Evolutionary conservation across 2,329 filamentous ascomycete genomes (phyloP), one percentile per base, ranked within the genome.

Genomic region (Pestalotiopsis sp.): DNA sequence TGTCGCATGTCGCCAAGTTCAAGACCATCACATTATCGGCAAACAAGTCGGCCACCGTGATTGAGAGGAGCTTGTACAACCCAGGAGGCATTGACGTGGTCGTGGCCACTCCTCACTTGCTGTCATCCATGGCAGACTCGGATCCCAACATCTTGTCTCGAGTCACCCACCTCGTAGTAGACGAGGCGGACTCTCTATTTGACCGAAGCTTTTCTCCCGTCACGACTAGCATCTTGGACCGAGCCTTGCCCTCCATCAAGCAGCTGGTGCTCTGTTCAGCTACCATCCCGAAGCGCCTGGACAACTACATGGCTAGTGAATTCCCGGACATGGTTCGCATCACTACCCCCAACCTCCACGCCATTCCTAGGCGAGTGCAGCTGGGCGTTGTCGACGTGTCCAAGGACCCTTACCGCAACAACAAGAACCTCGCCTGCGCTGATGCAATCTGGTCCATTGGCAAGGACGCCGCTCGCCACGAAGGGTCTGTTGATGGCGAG

Each of bases 381-480:
- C 89, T 99, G 4, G 94, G 94, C 67, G 94, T 98, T 44, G 89
- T 99, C 35, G 94, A 99, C 75, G 92, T 97, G 14, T 91, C 95
- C 71, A 93, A 92, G 73, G 91, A 97, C n/a, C 94, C 94, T 0
- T 99, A 98, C 82, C 90, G 90, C 70, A 94, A 96, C 75, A 98
- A 97, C 84, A 96, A 97, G 79, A 87, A 91, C 73, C 88, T 99
- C 4, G 97, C 96, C 11, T 98, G 95, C 78, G 96, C 96, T 3
- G 95, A 99, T 76, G 92, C 92, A 13, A 95, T 99, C 76, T 98
- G 94, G 89, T 91, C 93, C 40, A 95, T 99, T 69, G 94, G 94
- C 68, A 94, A 93, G 77, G 91, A 94, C 57, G 86, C 87, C 1
- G 81, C 84, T 7, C 83, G 83, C 30, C 84, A 91, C 70, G 88